Base-by-base conservation (phyloP, 345 rosid species). In the Syzygium jambos region DNA sequence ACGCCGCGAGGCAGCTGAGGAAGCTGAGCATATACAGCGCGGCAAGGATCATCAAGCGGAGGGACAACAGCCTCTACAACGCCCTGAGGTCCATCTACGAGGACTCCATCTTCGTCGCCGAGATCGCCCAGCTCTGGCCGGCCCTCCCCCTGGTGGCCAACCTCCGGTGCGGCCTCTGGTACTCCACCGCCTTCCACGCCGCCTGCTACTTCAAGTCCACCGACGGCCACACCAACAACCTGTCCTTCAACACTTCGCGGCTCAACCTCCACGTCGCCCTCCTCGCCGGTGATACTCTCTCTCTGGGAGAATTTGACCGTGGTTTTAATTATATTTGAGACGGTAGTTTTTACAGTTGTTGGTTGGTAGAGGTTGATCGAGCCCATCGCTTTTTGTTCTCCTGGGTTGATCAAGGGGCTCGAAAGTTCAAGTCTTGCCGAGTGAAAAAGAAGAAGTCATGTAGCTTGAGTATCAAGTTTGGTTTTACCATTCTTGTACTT, bases 81-180 rank as follows among this genome's bases (percentile, higher is more conserved):
- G 98, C 98, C 57, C 91, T 97, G 30, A 88, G 94, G 85, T 96
- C 99, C 4, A 94, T 96, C 49, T 92, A 94, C 94, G 96, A 95
- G 88, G 99, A 97, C 88, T 96, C 99, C 6, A 87, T 92, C 87
- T 97, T 97, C 80, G 94, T 97, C n/a, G 91, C 92, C 10, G 99
- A 97, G 92, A 96, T 97, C 88, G 88, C 94, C 3, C 95, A 93
- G 93, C 87, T 97, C 25, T 97, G 99, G 99, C 96, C 98, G 2
- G 91, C 93, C 27, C 96, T 97, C 57, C 98, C 97, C 88, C 93
- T 95, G 73, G 84, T 97, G 7, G 96, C 98, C 11, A 97, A 97
- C 85, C 96, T 97, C 77, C 99, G 99, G 5, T 97, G 99, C 89
- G 99, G 99, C 68, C 96, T 96, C 88, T 97, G 99, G 99, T 97